Base-by-base conservation (phyloP, 805 yeast genomes). In the Barnettozyma salicaria region DNA sequence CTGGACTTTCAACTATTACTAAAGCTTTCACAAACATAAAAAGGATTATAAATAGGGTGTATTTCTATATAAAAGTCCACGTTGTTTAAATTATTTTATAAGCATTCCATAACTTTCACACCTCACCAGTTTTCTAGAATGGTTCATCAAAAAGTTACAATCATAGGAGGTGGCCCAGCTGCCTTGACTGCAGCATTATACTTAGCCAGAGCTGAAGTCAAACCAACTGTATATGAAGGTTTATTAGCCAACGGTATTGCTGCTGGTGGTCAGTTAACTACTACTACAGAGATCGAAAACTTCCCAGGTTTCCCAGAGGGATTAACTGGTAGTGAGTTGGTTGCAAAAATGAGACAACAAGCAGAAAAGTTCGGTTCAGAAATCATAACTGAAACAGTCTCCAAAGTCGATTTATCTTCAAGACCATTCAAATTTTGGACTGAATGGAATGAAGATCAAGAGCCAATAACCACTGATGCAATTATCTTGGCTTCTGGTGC, bases 151-250 rank as follows among this genome's bases (percentile, higher is more conserved):
- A 76, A 71, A 69, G 94, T 84, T 44, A 84, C 92, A 22, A 82
- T 86, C 55, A 79, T 86, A 44, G 97, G 98, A 30, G 89, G 97
- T 38, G 98, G 98, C 53, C 98, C 98, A 40, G 98, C 98, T 40
- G 98, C 97, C 39, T 96, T 92, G 73, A 92, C 98, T 30, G 98
- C 98, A 35, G 98, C 98, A 48, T 86, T 92, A 62, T 92, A 92
- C 64, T 71, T 92, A 38, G 81, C 97, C 21, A 81, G 98, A 65
- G 98, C 98, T 29, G 98, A 92, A 71, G 77, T 88, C 58, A 80
- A 83, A 64, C 97, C 98, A 18, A 79, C 84, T 21, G 64, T 92
- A 52, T 92, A 88, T 66, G 98, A 92, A 68, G 98, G 98, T 56
- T 71, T 90, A 82, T 53, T 68, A 41, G 98, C 98, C 48, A 92